Evolutionary conservation across 2,329 filamentous ascomycete species (phyloP).

Genomic region (Beauveria varroae): DNA sequence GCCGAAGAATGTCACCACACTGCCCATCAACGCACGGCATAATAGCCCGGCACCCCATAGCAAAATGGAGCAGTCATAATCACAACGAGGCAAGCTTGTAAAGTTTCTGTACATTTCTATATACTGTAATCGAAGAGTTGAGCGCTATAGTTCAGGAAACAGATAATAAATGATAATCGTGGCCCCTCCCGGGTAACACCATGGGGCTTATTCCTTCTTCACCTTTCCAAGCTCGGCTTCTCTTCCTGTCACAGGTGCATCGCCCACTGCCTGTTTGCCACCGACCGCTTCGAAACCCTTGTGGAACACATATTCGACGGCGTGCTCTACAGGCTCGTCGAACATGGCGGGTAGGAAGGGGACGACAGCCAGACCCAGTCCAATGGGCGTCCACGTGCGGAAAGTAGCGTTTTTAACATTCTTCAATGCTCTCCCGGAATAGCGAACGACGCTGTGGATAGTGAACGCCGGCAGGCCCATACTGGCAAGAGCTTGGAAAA

Average conservation of each 20-base stretch:
- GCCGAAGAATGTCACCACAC: too few species aligned
- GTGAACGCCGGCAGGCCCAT: slow-evolving; percentile 95
- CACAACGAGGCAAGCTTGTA: too few species aligned
- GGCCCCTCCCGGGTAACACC: not conserved
- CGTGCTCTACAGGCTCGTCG: slow-evolving; percentile 86
- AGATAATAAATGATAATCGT: not conserved
- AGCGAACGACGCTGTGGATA: slow-evolving; percentile 86
- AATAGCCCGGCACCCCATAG: too few species aligned
- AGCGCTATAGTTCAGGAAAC: not conserved
- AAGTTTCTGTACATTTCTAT: not conserved
- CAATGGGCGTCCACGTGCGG: slow-evolving; percentile 85
- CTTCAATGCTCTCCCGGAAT: slow-evolving; percentile 82
- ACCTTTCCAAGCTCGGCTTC: slow-evolving; percentile 34
- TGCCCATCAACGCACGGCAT: too few species aligned
- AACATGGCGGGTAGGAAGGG: slow-evolving; percentile 80
- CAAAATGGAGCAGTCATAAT: too few species aligned
- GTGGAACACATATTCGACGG: slow-evolving; percentile 85
- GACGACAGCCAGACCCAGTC: slow-evolving; percentile 68
- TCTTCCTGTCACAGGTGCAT: slow-evolving; percentile 46
- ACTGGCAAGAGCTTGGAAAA: slow-evolving; percentile 84
- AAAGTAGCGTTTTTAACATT: slow-evolving; percentile 66
- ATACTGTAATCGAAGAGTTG: not conserved
- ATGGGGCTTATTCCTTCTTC: slow-evolving; percentile 32
- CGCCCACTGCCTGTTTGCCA: slow-evolving; percentile 49
- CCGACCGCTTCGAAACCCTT: slow-evolving; percentile 69